Evolutionary conservation across 805 yeast genomes (phyloP).

Genomic region (Metschnikowia peoriensis): DNA sequence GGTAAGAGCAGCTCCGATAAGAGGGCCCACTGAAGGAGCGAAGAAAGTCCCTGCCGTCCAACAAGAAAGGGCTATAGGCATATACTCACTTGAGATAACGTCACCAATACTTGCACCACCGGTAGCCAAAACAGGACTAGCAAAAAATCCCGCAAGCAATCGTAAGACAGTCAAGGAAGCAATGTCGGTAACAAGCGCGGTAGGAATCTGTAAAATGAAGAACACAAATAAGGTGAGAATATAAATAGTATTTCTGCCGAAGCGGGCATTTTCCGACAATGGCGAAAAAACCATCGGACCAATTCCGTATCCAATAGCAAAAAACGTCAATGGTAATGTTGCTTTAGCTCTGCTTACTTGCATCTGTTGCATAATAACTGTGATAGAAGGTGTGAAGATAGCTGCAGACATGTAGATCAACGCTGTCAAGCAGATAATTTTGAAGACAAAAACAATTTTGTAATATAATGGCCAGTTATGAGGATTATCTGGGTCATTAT

Average conservation of each 20-base stretch:
- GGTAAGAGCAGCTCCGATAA: constrained; percentile 52
- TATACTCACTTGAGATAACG: constrained; percentile 38
- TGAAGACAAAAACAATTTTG: constrained; percentile 37
- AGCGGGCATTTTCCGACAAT: constrained; percentile 50
- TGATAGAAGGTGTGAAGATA: constrained; percentile 51
- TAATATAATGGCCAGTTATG: constrained; percentile 50
- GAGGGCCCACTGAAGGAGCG: constrained; percentile 60
- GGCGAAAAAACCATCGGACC: constrained; percentile 63
- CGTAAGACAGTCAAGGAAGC: constrained; percentile 51
- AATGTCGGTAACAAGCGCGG: constrained; percentile 50
- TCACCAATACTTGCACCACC: constrained; percentile 61
- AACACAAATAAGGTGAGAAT: constrained; percentile 47
- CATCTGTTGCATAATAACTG: constrained; percentile 45
- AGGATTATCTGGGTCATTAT: constrained; percentile 56
- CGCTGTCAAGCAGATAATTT: constrained; percentile 46
- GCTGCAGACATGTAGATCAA: constrained; percentile 60
- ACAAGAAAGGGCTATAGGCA: constrained; percentile 47
- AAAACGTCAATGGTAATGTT: constrained; percentile 51
- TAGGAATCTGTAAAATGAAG: constrained; percentile 53
- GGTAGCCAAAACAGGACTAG: constrained; percentile 55
- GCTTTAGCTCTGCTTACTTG: constrained; percentile 44
- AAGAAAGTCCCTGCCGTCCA: constrained; percentile 56
- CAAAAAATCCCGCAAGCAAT: constrained; percentile 52
- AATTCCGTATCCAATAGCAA: constrained; percentile 59
- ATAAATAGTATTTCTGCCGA: constrained; percentile 57